Percentiles rank a stretch among this genome's conserved stretches.
phyloP scores from a whole-genome alignment of 768 basidiomycete genomes.

The Suillus subalutaceus region DNA sequence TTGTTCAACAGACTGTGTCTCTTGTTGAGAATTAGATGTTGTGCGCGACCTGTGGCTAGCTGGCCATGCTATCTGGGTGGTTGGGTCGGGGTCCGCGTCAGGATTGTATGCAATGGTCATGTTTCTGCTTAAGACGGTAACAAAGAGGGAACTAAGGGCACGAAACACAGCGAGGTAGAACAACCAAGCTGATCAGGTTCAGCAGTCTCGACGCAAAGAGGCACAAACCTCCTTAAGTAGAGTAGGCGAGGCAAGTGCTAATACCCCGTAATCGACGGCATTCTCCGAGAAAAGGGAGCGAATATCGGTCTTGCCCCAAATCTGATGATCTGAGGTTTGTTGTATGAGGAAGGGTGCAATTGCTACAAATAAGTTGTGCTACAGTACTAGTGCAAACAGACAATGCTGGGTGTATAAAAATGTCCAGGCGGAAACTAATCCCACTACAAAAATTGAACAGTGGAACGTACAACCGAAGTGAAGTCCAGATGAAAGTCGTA shows the following conservation, averaged over 20 bases:
- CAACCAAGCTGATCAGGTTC: not conserved
- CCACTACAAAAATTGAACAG: conserved; percentile 24
- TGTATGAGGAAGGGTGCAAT: not conserved
- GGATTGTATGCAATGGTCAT: conserved; percentile 64
- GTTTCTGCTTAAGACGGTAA: conserved; percentile 16
- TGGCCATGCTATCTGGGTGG: conserved; percentile 81
- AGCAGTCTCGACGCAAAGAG: conserved; percentile 3
- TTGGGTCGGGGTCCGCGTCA: conserved; percentile 72
- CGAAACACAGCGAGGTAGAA: conserved; percentile 10
- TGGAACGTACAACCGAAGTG: conserved; percentile 15
- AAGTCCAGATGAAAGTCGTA: conserved; percentile 15
- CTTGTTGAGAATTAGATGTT: conserved; percentile 23
- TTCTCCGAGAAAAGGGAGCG: conserved; percentile 21
- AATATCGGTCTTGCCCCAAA: not conserved
- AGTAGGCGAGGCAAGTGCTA: conserved; percentile 6
- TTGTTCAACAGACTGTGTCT: conserved; percentile 26
- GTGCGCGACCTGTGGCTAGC: conserved; percentile 37
- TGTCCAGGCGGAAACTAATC: conserved; percentile 27
- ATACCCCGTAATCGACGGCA: conserved; percentile 21
- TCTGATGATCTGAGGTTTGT: not conserved
- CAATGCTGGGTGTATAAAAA: conserved; percentile 16
- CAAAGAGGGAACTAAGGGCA: conserved; percentile 9
- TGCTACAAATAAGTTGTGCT: conserved; percentile 16
- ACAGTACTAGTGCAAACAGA: conserved; percentile 17
- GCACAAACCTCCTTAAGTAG: conserved; percentile 17